Evolutionary conservation across 192 early-diverging fungal genomes (phyloP).

Genomic region (Podila verticillata): DNA sequence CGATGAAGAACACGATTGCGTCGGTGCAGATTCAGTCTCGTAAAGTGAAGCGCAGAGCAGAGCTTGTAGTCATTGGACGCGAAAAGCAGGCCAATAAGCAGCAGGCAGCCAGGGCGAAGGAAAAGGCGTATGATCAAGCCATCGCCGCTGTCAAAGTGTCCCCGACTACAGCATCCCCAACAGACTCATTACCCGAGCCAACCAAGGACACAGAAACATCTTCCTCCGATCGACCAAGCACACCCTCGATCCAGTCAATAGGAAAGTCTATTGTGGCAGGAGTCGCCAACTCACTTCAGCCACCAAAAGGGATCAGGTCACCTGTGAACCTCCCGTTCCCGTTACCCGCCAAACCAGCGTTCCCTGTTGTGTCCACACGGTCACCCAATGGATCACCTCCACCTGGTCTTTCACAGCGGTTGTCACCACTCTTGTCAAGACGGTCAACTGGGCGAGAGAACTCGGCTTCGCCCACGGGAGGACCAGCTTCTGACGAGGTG

Average conservation of each 20-base stretch:
- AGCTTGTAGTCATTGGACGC: constrained; percentile 34
- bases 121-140: constrained; percentile 43
- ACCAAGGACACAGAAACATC: neutral
- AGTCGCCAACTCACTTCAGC: neutral
- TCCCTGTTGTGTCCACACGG: constrained; percentile 27
- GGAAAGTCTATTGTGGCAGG: constrained; percentile 6
- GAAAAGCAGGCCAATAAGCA: constrained; percentile 28
- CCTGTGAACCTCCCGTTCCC: constrained; percentile 29
- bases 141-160: constrained; percentile 18
- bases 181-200: neutral
- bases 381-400: constrained; percentile 13
- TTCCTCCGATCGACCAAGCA: neutral
- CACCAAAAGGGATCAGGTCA: neutral
- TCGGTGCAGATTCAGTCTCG: constrained; percentile 16
- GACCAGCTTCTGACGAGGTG: neutral
- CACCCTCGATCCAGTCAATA: constrained; percentile 3
- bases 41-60: constrained; percentile 30
- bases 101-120: constrained; percentile 18
- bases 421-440: constrained; percentile 5
- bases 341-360: constrained; percentile 37
- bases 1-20: constrained; percentile 43
- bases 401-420: neutral
- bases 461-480: neutral
- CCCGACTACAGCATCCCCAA: neutral
- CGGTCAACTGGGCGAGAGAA: neutral